Conservation (phyloP, 2,329 filamentous ascomycete genomes). For the Dothidotthia symphoricarpi region DNA sequence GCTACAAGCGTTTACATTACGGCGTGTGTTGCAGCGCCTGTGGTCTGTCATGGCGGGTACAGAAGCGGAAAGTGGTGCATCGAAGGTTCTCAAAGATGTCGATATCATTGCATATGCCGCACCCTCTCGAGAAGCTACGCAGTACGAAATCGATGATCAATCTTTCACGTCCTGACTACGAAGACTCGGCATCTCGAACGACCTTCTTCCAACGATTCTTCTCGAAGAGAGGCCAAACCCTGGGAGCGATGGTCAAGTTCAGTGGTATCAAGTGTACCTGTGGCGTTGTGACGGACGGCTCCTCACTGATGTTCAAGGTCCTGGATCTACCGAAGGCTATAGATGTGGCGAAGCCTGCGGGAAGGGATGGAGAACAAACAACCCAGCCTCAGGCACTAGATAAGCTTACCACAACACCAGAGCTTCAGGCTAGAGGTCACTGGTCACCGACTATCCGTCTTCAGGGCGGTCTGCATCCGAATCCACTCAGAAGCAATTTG, state of each 20-base stretch:
- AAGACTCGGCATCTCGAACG: slow-evolving; percentile 5
- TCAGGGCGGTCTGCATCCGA: slow-evolving; percentile 11
- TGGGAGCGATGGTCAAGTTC: slow-evolving; percentile 19
- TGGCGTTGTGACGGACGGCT: slow-evolving; percentile 11
- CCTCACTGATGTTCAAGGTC: slow-evolving; percentile 25
- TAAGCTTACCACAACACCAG: slow-evolving; percentile 9
- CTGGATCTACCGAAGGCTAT: slow-evolving; percentile 7
- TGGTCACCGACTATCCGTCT: slow-evolving; percentile 13
- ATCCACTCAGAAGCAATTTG: slow-evolving; percentile 24
- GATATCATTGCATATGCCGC: slow-evolving; percentile 11
- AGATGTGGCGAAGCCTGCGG: background rate
- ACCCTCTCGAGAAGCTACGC: slow-evolving; percentile 11
- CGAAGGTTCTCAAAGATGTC: slow-evolving; percentile 11
- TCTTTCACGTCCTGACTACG: slow-evolving; percentile 1
- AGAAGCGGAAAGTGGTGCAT: slow-evolving; percentile 7
- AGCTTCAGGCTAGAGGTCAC: slow-evolving; percentile 20
- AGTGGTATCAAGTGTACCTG: slow-evolving; percentile 23
- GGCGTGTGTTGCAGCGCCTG: slow-evolving; percentile 27
- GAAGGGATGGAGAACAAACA: background rate
- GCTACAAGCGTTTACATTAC: slow-evolving; percentile 14
- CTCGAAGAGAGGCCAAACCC: slow-evolving; percentile 15
- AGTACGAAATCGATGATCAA: slow-evolving; percentile 14
- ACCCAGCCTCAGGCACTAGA: background rate
- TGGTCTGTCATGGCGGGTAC: slow-evolving; percentile 24
- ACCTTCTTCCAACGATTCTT: slow-evolving; percentile 10